Base-by-base conservation (phyloP, 2,329 filamentous ascomycete genomes). In the Nigrospora sphaerica region DNA sequence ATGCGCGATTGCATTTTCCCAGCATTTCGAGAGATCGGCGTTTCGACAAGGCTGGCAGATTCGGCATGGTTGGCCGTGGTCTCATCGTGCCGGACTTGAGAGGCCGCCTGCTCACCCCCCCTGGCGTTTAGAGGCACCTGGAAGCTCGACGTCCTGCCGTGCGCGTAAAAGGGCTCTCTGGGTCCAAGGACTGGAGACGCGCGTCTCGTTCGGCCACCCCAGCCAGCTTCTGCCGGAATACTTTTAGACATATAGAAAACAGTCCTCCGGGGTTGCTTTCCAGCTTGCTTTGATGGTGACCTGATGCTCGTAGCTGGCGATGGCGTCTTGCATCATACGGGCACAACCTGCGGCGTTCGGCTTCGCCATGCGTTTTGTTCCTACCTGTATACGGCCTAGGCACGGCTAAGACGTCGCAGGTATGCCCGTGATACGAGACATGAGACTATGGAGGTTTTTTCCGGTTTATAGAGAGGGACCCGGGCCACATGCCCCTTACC, bases 391-490 rank as follows among this genome's bases (percentile, higher is more conserved):
- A 42, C 34, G 17, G 17, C 12, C 23, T 42, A 13, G 23, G 12
- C 32, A 42, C 34, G 32, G 9, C 31, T 31, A 42, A 19, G 14
- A 19, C 32, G 19, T 19, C 13, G 32, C 40, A 34, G 17, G 23
- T 42, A 32, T 19, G 12, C 13, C 23, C 40, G 12, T 33, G 34
- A 28, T 42, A 32, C 18, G 32, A 19, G 32, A 16, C 34, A n/a
- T 42, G 34, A 14, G 23, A 19, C 39, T 17, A 6, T 23, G 10
- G 3, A 64, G 54, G 53, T 65, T 62, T 12, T 60, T 57, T 31
- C 57, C 57, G 0, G 6, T 28, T 28, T 9, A 28, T 23, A 23
- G 7, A 28, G 23, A 10, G 23, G 23, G 5, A 2, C 23, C 23
- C 23, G 23, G 19, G 19, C 7, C 10, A 28, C 23, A 23, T 7